These are phyloP conservation scores for Hyparrhenia diplandra DNA, from an alignment of 176 grass and related monocot genomes.

Conservation along the genomic window DNA sequence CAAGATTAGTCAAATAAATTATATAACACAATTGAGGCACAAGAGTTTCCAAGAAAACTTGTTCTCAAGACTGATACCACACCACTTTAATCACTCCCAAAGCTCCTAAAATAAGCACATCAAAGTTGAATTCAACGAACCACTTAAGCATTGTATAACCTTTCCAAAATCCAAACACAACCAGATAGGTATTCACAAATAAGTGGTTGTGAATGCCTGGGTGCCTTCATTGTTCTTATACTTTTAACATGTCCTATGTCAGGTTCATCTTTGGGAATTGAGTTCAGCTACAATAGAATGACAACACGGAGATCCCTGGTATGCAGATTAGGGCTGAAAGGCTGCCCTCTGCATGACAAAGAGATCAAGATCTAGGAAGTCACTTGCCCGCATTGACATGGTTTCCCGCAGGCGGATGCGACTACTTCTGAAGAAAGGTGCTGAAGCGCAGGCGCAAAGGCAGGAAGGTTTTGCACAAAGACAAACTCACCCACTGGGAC, in stretches of 20 bases:
- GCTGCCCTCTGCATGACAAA: conserved; percentile 79
- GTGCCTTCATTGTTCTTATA: conserved; percentile 7
- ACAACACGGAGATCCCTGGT: conserved; percentile 41
- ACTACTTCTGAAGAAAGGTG: conserved; percentile 55
- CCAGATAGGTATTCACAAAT: background rate
- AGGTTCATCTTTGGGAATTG: conserved; percentile 67
- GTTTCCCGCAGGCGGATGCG: conserved; percentile 73
- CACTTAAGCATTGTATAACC: background rate
- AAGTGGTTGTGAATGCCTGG: background rate
- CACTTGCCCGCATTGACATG: conserved; percentile 76
- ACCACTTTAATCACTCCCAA: background rate
- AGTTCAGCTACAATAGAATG: conserved; percentile 58
- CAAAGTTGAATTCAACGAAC: background rate
- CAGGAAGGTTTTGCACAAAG: conserved; percentile 83
- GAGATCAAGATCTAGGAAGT: conserved; percentile 85
- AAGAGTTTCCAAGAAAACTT: background rate
- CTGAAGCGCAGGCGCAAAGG: conserved; percentile 86
- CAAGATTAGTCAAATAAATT: conserved; percentile 1
- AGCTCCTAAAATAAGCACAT: background rate
- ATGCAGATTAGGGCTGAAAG: conserved; percentile 83
- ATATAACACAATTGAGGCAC: background rate
- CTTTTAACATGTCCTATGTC: conserved; percentile 9
- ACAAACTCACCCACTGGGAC: conserved; percentile 58
- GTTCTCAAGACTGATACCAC: background rate
- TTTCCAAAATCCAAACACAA: background rate